These are phyloP conservation scores for Picea sitchensis DNA, from an alignment of 75 land plant species.

Conservation along the genomic window DNA sequence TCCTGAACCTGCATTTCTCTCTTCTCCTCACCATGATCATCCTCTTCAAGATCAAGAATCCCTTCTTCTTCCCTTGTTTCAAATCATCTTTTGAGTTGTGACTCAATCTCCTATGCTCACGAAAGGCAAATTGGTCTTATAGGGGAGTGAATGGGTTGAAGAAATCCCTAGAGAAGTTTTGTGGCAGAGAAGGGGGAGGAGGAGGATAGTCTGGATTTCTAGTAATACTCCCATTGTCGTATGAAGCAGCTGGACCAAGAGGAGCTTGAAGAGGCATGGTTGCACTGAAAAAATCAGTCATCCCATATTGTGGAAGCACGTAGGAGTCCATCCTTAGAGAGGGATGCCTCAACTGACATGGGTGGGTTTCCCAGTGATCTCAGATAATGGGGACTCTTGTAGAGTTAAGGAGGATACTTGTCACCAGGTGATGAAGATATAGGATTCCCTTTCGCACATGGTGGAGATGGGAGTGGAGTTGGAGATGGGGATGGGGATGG, in stretches of 20 bases:
- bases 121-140: constrained; percentile 12
- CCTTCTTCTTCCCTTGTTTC: constrained; percentile 44
- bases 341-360: constrained; percentile 10
- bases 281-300: constrained; percentile 18
- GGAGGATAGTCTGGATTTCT: constrained; percentile 18
- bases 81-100: constrained; percentile 12
- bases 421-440: neutral
- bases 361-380: constrained; percentile 48
- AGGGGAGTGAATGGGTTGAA: constrained; percentile 57
- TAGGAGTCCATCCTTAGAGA: constrained; percentile 45
- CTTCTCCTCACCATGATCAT: no score
- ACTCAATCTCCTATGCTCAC: constrained; percentile 11
- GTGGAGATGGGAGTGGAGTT: constrained; percentile 4
- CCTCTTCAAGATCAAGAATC: constrained; percentile 25
- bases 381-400: constrained; percentile 22
- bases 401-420: neutral
- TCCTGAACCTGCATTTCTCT: neutral
- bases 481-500: constrained; percentile 18
- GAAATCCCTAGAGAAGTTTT: constrained; percentile 58
- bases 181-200: constrained; percentile 35
- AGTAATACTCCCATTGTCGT: neutral
- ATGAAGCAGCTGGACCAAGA: constrained; percentile 32
- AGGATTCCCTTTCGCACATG: neutral
- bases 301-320: constrained; percentile 31
- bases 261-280: no score